These are phyloP conservation scores for Hebeloma cylindrosporum DNA, from an alignment of 768 basidiomycete species.

Conservation along the genomic window DNA sequence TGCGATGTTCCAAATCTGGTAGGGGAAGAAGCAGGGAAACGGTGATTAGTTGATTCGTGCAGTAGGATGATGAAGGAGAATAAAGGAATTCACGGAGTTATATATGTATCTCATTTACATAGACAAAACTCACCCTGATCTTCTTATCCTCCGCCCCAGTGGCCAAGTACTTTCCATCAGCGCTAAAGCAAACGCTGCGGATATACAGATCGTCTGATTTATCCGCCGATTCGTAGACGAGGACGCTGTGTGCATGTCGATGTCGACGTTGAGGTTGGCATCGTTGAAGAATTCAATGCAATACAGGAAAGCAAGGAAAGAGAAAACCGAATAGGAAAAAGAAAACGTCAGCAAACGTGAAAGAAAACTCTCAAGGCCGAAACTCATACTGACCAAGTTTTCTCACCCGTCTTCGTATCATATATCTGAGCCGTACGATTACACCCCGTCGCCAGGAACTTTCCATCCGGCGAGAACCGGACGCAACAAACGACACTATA, in stretches of 20 bases:
- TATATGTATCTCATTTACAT: too few relatives aligned
- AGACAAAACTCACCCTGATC: too few relatives aligned
- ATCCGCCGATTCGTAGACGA: conserved; percentile 72
- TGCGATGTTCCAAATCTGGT: conserved; percentile 88
- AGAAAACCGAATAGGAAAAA: neutral
- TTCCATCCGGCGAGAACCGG: conserved; percentile 91
- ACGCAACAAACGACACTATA: conserved; percentile 78
- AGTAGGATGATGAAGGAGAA: too few relatives aligned
- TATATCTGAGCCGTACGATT: conserved; percentile 96
- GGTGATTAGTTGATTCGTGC: too few relatives aligned
- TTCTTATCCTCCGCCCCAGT: conserved; percentile 96
- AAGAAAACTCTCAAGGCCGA: conserved; percentile 3
- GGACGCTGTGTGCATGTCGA: conserved; percentile 57
- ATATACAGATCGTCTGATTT: conserved; percentile 87
- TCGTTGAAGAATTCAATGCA: too few relatives aligned
- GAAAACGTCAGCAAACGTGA: conserved; percentile 6
- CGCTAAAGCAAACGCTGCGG: conserved; percentile 92
- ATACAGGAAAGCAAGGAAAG: conserved; percentile 4
- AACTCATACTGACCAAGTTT: conserved; percentile 65
- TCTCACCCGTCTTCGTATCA: conserved; percentile 82
- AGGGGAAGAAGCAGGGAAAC: conserved; percentile 39
- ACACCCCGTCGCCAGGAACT: conserved; percentile 91
- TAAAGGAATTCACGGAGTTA: neutral
- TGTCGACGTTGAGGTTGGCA: too few relatives aligned
- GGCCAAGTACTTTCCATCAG: conserved; percentile 90